Conservation (phyloP, 805 yeast species). For the Candida ipomoeae region DNA sequence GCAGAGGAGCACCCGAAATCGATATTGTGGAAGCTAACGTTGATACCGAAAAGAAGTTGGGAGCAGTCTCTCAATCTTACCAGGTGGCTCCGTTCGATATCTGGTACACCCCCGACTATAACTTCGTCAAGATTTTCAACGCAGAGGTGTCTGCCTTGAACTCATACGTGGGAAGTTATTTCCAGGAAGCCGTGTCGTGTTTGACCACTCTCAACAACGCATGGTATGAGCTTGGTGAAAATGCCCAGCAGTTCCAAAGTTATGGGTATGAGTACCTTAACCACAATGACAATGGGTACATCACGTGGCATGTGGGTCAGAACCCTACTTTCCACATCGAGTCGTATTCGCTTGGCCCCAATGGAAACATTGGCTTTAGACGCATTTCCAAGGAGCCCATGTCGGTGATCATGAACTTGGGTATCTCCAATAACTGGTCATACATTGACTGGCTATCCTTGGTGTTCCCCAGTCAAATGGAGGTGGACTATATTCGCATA, state of each 20-base stretch:
- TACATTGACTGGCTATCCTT: constrained; percentile 34
- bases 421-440: constrained; percentile 40
- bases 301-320: constrained; percentile 83
- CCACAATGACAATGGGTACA: constrained; percentile 65
- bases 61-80: constrained; percentile 85
- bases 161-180: constrained; percentile 87
- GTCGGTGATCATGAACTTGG: constrained; percentile 37
- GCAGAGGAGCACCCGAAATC: constrained; percentile 87
- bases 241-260: constrained; percentile 54
- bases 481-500: constrained; percentile 38
- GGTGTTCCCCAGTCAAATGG: constrained; percentile 33
- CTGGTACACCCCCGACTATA: constrained; percentile 91
- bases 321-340: constrained; percentile 30
- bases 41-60: constrained; percentile 37
- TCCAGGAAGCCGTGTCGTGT: constrained; percentile 88
- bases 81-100: constrained; percentile 93
- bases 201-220: constrained; percentile 69
- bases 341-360: constrained; percentile 36
- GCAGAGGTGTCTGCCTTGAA: constrained; percentile 71
- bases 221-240: constrained; percentile 74
- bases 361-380: constrained; percentile 36
- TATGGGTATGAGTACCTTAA: constrained; percentile 76
- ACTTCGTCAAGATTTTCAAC: constrained; percentile 71
- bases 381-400: constrained; percentile 36
- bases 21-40: constrained; percentile 87